Evolutionary conservation across 345 rosid genomes (phyloP), one percentile per base, ranked within the genome.

Genomic region (Eucalyptus cladocalyx): DNA sequence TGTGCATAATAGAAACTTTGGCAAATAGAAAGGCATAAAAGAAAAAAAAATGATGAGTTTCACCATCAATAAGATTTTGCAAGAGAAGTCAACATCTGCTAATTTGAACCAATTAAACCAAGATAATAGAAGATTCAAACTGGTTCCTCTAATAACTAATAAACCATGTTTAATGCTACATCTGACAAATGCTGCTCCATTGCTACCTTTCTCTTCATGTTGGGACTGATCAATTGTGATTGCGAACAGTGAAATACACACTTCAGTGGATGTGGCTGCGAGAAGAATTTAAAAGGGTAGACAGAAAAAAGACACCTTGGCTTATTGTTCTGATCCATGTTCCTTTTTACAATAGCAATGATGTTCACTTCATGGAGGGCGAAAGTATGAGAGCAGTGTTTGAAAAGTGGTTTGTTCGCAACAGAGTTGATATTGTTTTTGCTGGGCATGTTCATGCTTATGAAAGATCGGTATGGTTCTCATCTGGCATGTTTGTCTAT

Each of bases 381-480:
- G 99, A 96, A 95, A 94, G 97, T 89, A 96, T 97, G 99, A 90
- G 97, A 67, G 95, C 93, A 76, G 97, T 90, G 90, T 95, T 95
- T 91, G 99, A 96, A 92, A 80, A 91, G 88, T 96, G 98, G 99
- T 95, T 97, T 81, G 89, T 95, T 42, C 89, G 53, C 43, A 43
- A 94, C 90, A 95, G 90, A 95, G 98, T 97, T 83, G 99, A 98
- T 90, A 89, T 97, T 17, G 88, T 97, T 87, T 95, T 97, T 93
- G 98, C 98, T 88, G 98, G 98, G 42, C 99, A 97, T 89, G 99
- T 96, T 91, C 98, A 97, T 91, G 99, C 99, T 62, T 98, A 97
- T 87, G 99, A 98, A 91, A 94, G 99, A 98, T 97, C 98, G 80
- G 99, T 97, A 94, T 81, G 90, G 23, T 86, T 91, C 87, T 60